These are phyloP conservation scores for Diaporthe vaccinii DNA, from an alignment of 2,329 filamentous ascomycete species.

Conservation along the genomic window DNA sequence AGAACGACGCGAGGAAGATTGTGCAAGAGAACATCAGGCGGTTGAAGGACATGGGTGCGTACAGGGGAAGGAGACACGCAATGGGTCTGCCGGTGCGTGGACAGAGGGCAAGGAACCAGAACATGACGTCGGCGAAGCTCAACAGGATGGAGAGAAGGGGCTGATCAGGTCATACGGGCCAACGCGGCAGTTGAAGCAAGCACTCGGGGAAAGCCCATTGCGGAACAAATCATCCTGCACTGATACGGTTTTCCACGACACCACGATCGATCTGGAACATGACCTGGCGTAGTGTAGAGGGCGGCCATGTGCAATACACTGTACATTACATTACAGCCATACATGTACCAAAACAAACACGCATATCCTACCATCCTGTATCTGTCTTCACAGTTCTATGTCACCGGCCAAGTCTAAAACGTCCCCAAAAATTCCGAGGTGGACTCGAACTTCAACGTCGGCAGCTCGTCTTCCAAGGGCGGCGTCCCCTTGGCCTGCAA, in stretches of 20 bases:
- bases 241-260: neutral
- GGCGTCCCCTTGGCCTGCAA: slow-evolving; percentile 72
- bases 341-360: neutral
- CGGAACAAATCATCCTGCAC: neutral
- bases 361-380: neutral
- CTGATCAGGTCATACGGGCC: slow-evolving; percentile 44
- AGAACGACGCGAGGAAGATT: slow-evolving; percentile 85
- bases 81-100: slow-evolving; percentile 93
- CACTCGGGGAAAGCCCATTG: neutral
- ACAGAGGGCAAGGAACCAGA: slow-evolving; percentile 87
- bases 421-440: neutral
- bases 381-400: neutral
- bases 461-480: slow-evolving; percentile 67
- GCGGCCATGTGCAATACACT: slow-evolving; percentile 13
- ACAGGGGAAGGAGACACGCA: slow-evolving; percentile 90
- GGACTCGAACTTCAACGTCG: slow-evolving; percentile 42
- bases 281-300: neutral
- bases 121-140: slow-evolving; percentile 70
- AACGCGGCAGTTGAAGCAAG: neutral
- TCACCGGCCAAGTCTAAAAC: neutral
- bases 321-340: slow-evolving; percentile 26
- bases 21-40: slow-evolving; percentile 88
- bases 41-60: slow-evolving; percentile 90
- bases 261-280: neutral
- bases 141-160: slow-evolving; percentile 68